These are phyloP conservation scores for Zanthoxylum bungeanum DNA, from an alignment of 345 rosid genomes.

Conservation along the genomic window DNA sequence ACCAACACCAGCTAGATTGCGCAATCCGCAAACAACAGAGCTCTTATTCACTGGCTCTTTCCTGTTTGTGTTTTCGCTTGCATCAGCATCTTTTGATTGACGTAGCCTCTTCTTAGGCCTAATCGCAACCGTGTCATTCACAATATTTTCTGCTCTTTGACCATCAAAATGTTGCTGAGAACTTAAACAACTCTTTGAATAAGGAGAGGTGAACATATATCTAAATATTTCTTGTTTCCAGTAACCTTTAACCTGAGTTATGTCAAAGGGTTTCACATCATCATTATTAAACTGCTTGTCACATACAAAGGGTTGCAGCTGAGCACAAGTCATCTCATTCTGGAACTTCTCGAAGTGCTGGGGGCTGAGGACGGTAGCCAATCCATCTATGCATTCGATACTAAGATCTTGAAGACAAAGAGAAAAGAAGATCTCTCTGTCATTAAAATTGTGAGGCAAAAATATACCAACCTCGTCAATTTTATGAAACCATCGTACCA, in stretches of 20 bases:
- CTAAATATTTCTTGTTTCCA: constrained; percentile 65
- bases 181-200: constrained; percentile 20
- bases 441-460: constrained; percentile 54
- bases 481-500: constrained; percentile 91
- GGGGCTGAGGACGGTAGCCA: constrained; percentile 79
- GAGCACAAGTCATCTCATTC: constrained; percentile 30
- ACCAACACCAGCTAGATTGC: constrained; percentile 18
- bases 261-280: constrained; percentile 57
- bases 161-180: constrained; percentile 18
- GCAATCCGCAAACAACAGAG: constrained; percentile 7
- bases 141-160: constrained; percentile 19
- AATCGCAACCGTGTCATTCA: constrained; percentile 23
- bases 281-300: constrained; percentile 54
- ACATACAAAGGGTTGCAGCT: constrained; percentile 55
- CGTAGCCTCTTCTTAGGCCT: constrained; percentile 54
- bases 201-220: constrained; percentile 29
- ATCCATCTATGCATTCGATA: constrained; percentile 84
- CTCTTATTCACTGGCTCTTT: constrained; percentile 17
- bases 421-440: constrained; percentile 85
- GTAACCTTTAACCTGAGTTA: constrained; percentile 69
- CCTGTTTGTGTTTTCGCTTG: not conserved
- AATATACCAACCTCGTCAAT: constrained; percentile 80
- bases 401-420: constrained; percentile 83
- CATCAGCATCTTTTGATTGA: constrained; percentile 26
- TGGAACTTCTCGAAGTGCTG: constrained; percentile 55